phyloP scores from a whole-genome alignment of 306 rosid genomes.

The Ziziphus jujuba region DNA sequence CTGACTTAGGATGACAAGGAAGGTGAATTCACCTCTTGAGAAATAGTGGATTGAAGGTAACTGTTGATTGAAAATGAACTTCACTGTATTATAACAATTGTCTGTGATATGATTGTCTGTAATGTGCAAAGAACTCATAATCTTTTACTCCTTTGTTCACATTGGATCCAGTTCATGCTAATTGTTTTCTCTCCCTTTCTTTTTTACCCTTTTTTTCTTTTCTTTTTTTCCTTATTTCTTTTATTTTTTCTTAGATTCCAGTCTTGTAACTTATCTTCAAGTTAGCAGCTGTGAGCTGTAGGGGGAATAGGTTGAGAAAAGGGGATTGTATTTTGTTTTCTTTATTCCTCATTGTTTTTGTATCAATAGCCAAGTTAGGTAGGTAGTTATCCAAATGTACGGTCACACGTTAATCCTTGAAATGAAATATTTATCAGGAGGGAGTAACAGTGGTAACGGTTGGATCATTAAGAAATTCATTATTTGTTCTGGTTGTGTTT shows the following conservation, averaged over 20 bases:
- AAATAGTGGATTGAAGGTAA: slow-evolving; percentile 60
- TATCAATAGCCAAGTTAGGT: not conserved
- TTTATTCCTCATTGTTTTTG: not conserved
- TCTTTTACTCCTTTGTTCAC: slow-evolving; percentile 37
- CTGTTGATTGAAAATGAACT: slow-evolving; percentile 46
- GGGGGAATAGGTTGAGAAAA: slow-evolving; percentile 27
- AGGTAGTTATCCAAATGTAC: too few relatives aligned
- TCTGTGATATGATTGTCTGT: slow-evolving; percentile 37
- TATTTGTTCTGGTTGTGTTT: too few relatives aligned
- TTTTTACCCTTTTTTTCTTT: not conserved
- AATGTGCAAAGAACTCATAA: slow-evolving; percentile 32
- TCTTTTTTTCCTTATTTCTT: not conserved
- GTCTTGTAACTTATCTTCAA: slow-evolving; percentile 9
- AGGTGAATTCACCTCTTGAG: slow-evolving; percentile 70
- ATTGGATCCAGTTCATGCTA: slow-evolving; percentile 43
- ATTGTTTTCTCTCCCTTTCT: slow-evolving; percentile 15
- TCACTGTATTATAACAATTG: slow-evolving; percentile 46
- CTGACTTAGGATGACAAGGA: slow-evolving; percentile 54
- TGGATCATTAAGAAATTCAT: too few relatives aligned
- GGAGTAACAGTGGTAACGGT: too few relatives aligned
- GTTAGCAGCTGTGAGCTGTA: slow-evolving; percentile 21
- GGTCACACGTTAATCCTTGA: too few relatives aligned
- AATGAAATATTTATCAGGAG: too few relatives aligned
- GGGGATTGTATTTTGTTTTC: slow-evolving; percentile 27
- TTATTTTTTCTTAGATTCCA: not conserved